Evolutionary conservation across 73 alveolate species (phyloP).

Genomic region (Tetrahymena elliotti): DNA sequence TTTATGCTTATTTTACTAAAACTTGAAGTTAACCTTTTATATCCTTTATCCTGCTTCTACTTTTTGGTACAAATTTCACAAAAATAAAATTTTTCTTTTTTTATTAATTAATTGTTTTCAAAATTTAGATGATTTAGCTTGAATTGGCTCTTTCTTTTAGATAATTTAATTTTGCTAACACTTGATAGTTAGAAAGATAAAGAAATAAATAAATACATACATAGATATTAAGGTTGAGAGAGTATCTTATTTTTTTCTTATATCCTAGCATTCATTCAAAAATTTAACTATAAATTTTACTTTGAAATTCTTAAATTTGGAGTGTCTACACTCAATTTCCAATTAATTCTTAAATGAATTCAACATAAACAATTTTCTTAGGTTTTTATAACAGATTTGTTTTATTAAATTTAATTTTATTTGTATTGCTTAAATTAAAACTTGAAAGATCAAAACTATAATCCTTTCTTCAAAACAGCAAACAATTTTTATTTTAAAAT

Average conservation of each 20-base stretch:
- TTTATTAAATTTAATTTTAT: no score
- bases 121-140: background rate
- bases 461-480: no score
- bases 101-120: background rate
- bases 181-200: background rate
- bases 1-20: background rate
- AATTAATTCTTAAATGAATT: background rate
- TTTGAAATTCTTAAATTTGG: background rate
- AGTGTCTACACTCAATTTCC: background rate
- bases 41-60: background rate
- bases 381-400: background rate
- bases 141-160: background rate
- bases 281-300: background rate
- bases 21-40: background rate
- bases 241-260: background rate
- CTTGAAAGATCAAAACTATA: no score
- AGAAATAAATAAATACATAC: no score
- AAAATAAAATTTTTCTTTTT: background rate
- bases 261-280: background rate
- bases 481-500: no score
- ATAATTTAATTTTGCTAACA: background rate
- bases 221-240: no score
- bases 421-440: no score
- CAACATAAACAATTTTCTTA: background rate
- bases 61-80: background rate